Base-by-base conservation (phyloP, 352 stramenopile species). In the Globisporangium nodosum region DNA sequence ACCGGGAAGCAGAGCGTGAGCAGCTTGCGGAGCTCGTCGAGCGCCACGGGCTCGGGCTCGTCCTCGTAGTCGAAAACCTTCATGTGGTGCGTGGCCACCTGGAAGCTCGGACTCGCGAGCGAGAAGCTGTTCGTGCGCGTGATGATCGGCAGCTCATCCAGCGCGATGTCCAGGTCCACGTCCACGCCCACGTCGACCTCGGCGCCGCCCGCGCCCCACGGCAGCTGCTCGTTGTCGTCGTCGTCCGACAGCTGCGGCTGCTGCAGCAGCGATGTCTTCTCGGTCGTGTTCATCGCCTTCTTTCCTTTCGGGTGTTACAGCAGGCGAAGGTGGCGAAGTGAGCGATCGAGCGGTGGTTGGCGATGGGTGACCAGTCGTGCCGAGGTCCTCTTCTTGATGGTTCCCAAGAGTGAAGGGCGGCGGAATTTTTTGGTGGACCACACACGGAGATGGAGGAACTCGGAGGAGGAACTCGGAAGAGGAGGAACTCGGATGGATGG, bases 61-160 rank as follows among this genome's bases (percentile, higher is more conserved):
- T 59, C 21, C 3, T 84, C 74, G 9, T 65, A 61, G 11, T 84
- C 68, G 48, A 73, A 60, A 15, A 73, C 31, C 57, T 77, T 78
- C n/a, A 78, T 61, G 56, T 78, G 68, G 47, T 72, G 69, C 35
- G 70, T 49, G 2, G 68, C 71, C 12, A 69, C 57, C 11, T 69
- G 52, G 55, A 79, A 85, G 49, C 67, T 79, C 21, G 78, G 78
- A 43, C 78, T 88, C 30, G 64, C 58, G 20, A 75, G 68, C 39
- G 75, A 66, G 58, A 85, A 86, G 60, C 67, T 80, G 56, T 71
- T 70, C 53, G 69, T 74, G 59, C 75, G 78, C 40, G 71, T 69
- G 63, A 84, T 73, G 56, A 88, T 74, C 31, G 75, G 65, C 35
- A 74, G 52, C 30, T 68, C 61, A 50, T 65, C 52, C 15, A 54